phyloP scores from a whole-genome alignment of 176 grass and related monocot genomes.

The Eremochloa ophiuroides region DNA sequence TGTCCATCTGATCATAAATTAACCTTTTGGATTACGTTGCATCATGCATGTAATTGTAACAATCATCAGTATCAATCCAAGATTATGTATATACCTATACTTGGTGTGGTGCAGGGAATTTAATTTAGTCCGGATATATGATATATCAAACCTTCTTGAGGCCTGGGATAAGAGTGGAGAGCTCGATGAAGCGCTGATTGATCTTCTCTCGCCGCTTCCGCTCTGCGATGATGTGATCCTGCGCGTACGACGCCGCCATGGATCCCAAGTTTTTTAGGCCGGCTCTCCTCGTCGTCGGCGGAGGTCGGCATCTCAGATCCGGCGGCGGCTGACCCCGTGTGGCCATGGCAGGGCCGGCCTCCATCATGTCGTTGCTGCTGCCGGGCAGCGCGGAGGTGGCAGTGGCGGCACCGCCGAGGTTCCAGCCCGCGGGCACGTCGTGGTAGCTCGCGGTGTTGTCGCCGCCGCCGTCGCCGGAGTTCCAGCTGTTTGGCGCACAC shows the following conservation, averaged over 20 bases:
- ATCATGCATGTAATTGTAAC: neutral
- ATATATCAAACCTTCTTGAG: slow-evolving; percentile 74
- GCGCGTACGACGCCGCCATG: slow-evolving; percentile 14
- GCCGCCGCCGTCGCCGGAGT: slow-evolving; percentile 8
- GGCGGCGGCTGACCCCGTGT: neutral
- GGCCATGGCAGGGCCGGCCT: neutral
- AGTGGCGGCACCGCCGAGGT: slow-evolving; percentile 21
- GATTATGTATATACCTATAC: no score
- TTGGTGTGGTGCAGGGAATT: no score
- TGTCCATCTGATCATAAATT: slow-evolving; percentile 50
- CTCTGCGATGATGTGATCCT: slow-evolving; percentile 71
- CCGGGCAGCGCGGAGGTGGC: neutral
- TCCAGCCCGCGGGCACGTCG: slow-evolving; percentile 24
- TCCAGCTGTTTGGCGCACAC: slow-evolving; percentile 20
- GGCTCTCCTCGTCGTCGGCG: slow-evolving; percentile 2
- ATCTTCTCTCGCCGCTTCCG: slow-evolving; percentile 77
- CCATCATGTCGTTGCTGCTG: neutral
- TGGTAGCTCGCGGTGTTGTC: neutral
- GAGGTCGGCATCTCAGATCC: neutral
- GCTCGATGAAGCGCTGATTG: slow-evolving; percentile 66
- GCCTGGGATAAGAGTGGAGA: slow-evolving; percentile 56
- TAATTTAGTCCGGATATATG: no score
- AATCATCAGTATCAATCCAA: neutral
- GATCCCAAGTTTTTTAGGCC: neutral
- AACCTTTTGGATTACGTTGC: neutral